Evolutionary conservation across 352 stramenopile genomes (phyloP).

Genomic region (Peronosclerospora sorghi): DNA sequence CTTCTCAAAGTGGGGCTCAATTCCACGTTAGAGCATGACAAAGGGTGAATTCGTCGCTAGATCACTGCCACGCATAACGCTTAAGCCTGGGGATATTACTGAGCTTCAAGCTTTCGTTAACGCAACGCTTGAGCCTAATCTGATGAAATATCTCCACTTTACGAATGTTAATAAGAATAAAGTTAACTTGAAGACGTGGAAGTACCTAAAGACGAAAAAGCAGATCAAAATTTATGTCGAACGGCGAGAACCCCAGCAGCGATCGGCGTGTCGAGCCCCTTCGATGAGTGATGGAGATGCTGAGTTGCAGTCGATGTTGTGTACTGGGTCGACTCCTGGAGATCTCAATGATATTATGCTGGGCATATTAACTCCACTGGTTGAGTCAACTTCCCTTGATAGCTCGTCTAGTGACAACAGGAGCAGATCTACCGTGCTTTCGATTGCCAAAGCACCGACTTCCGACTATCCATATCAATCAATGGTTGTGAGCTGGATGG

Average conservation of each 20-base stretch:
- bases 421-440: constrained; percentile 30
- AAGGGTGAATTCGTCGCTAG: background rate
- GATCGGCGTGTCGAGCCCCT: background rate
- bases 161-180: constrained; percentile 8
- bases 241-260: background rate
- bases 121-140: constrained; percentile 10
- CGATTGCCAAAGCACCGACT: constrained; percentile 28
- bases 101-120: background rate
- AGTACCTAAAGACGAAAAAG: constrained; percentile 20
- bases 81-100: background rate
- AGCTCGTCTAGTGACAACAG: constrained; percentile 24
- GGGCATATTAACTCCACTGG: constrained; percentile 21
- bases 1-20: background rate
- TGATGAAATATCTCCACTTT: constrained; percentile 20
- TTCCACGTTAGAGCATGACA: background rate
- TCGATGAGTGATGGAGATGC: background rate
- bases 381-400: constrained; percentile 20
- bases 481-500: constrained; percentile 29
- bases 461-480: constrained; percentile 33
- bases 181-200: constrained; percentile 16
- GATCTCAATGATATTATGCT: constrained; percentile 34
- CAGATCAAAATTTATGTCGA: constrained; percentile 13
- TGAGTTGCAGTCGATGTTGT: constrained; percentile 20
- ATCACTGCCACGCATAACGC: background rate
- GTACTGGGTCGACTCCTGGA: constrained; percentile 17